Percentiles rank a stretch among this genome's conserved stretches.
Evolutionary conservation across 108 stramenopile species (phyloP).

Genomic region (Epithemia pelagica): DNA sequence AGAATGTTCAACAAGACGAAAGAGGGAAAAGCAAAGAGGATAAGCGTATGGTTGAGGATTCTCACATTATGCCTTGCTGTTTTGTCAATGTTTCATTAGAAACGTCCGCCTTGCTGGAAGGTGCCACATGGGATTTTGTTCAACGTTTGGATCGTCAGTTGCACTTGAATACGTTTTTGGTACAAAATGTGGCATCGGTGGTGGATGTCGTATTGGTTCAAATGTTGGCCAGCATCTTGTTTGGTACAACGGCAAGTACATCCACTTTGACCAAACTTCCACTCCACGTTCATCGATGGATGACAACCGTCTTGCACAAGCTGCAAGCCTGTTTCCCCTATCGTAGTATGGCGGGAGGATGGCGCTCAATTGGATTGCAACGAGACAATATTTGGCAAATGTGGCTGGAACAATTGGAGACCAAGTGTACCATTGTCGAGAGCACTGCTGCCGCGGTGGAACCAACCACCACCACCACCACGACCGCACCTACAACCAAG

Average conservation of each 20-base stretch:
- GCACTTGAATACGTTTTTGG: constrained; percentile 9
- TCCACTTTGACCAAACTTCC: constrained; percentile 2
- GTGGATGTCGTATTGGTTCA: constrained; percentile 33
- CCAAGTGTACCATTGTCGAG: background rate
- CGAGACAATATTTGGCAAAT: background rate
- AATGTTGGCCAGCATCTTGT: constrained; percentile 24
- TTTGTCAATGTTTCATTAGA: too few relatives aligned
- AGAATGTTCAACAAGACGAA: too few relatives aligned
- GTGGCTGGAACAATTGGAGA: background rate
- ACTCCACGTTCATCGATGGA: constrained; percentile 9
- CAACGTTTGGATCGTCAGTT: constrained; percentile 6
- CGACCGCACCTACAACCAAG: background rate
- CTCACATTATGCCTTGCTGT: too few relatives aligned
- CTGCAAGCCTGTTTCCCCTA: constrained; percentile 4
- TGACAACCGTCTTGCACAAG: constrained; percentile 8
- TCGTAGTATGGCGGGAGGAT: background rate
- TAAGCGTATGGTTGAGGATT: too few relatives aligned
- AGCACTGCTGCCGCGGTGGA: constrained; percentile 1
- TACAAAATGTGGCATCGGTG: constrained; percentile 8
- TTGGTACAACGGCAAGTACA: background rate
- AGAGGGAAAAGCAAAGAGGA: too few relatives aligned
- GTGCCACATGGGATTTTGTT: constrained; percentile 6
- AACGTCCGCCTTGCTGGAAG: constrained; percentile 1
- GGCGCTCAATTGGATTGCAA: background rate
- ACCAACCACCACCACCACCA: background rate